These are phyloP conservation scores for Debaryomycetaceae sp. DNA, from an alignment of 1,139 yeast species.

Conservation along the genomic window DNA sequence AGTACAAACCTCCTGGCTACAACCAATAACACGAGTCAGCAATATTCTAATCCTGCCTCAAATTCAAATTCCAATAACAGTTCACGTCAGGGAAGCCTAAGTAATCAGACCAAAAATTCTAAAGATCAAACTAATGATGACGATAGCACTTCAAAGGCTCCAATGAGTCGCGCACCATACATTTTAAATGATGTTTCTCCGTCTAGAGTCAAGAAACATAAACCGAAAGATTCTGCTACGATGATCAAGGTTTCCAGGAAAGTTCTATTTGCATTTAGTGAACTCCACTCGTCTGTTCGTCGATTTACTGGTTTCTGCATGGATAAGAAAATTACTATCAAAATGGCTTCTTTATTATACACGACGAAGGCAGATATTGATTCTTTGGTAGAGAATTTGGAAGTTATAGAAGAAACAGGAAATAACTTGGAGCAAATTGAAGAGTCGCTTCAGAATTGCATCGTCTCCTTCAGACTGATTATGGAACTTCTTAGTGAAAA, in stretches of 20 bases:
- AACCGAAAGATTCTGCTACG: slow-evolving; percentile 17
- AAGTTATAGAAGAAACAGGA: slow-evolving; percentile 49
- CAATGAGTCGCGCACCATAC: background rate
- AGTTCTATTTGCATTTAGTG: slow-evolving; percentile 59
- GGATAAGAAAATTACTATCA: slow-evolving; percentile 59
- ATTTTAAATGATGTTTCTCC: slow-evolving; percentile 9
- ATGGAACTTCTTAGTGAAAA: slow-evolving; percentile 48
- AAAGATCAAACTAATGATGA: slow-evolving; percentile 2
- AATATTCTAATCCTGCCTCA: background rate
- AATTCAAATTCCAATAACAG: background rate
- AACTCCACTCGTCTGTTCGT: slow-evolving; percentile 65
- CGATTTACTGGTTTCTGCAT: slow-evolving; percentile 65
- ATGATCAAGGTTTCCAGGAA: slow-evolving; percentile 55
- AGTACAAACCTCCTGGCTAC: slow-evolving; percentile 2
- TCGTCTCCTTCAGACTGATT: slow-evolving; percentile 50
- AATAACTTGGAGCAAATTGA: slow-evolving; percentile 28
- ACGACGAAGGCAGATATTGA: slow-evolving; percentile 60
- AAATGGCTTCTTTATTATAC: slow-evolving; percentile 54
- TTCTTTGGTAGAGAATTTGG: slow-evolving; percentile 55
- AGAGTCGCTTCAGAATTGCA: slow-evolving; percentile 30
- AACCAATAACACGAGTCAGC: background rate
- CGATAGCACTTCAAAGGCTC: background rate
- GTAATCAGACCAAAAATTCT: slow-evolving; percentile 3
- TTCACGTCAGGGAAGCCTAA: slow-evolving; percentile 5
- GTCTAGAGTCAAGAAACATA: slow-evolving; percentile 9